Evolutionary conservation across 768 basidiomycete species (phyloP).

Genomic region (Asterophora parasitica): DNA sequence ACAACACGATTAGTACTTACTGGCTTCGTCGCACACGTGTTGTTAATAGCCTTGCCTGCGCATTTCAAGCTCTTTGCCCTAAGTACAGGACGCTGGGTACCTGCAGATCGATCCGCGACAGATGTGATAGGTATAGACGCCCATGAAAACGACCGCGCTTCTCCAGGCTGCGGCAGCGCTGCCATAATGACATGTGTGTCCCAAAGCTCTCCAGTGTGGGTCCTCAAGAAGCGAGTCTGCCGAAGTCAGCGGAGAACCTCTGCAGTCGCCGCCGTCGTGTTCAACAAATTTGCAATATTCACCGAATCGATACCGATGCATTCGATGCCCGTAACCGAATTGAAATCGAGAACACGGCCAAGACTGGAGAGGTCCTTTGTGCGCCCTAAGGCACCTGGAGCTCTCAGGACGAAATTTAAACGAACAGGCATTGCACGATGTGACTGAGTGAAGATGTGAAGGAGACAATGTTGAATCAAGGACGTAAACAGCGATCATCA

Average conservation of each 20-base stretch:
- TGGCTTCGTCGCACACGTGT: too few species aligned
- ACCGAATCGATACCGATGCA: too few species aligned
- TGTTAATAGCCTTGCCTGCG: too few species aligned
- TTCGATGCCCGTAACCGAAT: too few species aligned
- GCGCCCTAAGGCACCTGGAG: neutral
- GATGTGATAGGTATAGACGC: neutral
- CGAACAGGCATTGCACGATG: neutral
- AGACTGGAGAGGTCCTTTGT: too few species aligned
- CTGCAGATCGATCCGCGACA: neutral
- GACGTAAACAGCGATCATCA: neutral
- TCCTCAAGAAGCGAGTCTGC: neutral
- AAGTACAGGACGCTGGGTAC: too few species aligned
- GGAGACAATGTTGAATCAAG: neutral
- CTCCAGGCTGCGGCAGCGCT: neutral
- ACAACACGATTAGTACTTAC: neutral
- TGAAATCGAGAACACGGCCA: too few species aligned
- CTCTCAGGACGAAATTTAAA: neutral
- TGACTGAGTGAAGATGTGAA: constrained; percentile 3
- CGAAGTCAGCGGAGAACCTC: neutral
- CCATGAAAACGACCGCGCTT: neutral
- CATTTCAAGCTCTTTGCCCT: too few species aligned
- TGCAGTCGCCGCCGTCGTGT: too few species aligned
- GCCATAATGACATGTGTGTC: neutral
- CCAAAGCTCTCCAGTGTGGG: too few species aligned
- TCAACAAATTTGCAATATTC: too few species aligned